Base-by-base conservation (phyloP, 208 protist genomes). In the Willaertia magna region DNA sequence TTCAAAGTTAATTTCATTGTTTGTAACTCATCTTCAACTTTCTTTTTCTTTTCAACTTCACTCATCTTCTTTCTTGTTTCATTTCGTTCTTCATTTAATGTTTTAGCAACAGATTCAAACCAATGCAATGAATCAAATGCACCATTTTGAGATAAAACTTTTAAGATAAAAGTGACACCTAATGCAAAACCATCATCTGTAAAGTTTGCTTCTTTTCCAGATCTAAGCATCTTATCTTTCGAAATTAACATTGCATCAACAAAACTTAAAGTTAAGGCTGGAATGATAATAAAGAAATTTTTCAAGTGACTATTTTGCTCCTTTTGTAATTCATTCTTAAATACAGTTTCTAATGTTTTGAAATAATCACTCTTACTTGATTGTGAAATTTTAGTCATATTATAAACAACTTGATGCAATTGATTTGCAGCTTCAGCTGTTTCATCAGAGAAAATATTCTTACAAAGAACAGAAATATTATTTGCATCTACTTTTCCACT, bases 101-200 rank as follows among this genome's bases (percentile, higher is more conserved):
- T 43, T 46, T 14, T 44, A 9, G 47, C 75, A 2, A 67, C 46
- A 43, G 51, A 43, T 79, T 74, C 86, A 82, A 87, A 67, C 96
- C 97, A 98, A 89, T 98, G 97, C 48, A 99, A 92, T 34, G 94
- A 91, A 74, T 97, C 96, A 87, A 98, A 98, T 7, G 86, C 42
- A 12, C 90, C 89, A 86, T 96, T 88, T 59, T 97, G 94, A 85
- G 95, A 92, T 59, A 99, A 94, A n/a, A 98, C 87, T 87, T 95
- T 94, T 0, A 99, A 90, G 59, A 98, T 91, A 87, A 98, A 98
- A 4, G 93, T 93, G 30, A 97, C 88, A 76, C 95, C 96, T 42
- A 99, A 92, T 2, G 96, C 96, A 91, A 98, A 99, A 40, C 97
- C 97, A 88, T 99, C 97, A 86, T 99, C 97, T 0, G 92, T 94